Evolutionary conservation across 2,329 filamentous ascomycete genomes (phyloP).

Genomic region (Fonsecaea monophora): DNA sequence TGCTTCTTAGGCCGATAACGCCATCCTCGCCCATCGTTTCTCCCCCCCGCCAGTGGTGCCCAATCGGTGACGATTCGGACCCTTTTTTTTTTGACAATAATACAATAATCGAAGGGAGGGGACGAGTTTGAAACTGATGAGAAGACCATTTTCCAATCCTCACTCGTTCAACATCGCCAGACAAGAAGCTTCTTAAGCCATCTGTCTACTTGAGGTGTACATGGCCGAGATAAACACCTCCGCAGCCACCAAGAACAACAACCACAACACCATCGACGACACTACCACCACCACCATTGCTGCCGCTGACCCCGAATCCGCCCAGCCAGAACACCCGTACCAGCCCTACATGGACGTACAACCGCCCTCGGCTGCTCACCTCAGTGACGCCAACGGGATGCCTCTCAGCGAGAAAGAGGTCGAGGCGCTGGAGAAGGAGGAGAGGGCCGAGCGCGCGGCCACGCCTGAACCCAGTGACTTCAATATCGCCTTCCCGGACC

Average conservation of each 20-base stretch:
- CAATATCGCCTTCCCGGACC: constrained; percentile 32
- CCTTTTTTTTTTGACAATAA: no score
- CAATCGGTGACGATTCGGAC: constrained; percentile 2
- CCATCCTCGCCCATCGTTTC: not conserved
- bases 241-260: not conserved
- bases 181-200: not conserved
- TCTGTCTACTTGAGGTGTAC: not conserved
- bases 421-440: constrained; percentile 18
- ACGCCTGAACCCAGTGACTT: constrained; percentile 35
- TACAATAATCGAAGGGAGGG: no score
- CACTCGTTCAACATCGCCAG: no score
- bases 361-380: constrained; percentile 12
- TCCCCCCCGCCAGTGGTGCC: not conserved
- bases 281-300: constrained; percentile 1
- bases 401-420: constrained; percentile 29
- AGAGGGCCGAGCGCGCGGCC: constrained; percentile 24
- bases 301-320: constrained; percentile 13
- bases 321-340: constrained; percentile 26
- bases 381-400: constrained; percentile 28
- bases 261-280: not conserved
- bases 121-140: no score
- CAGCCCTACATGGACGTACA: constrained; percentile 31
- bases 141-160: no score
- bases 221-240: not conserved
- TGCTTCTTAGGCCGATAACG: not conserved